Evolutionary conservation across 2,329 filamentous ascomycete species (phyloP).

Genomic region (Penicillium sp.): DNA sequence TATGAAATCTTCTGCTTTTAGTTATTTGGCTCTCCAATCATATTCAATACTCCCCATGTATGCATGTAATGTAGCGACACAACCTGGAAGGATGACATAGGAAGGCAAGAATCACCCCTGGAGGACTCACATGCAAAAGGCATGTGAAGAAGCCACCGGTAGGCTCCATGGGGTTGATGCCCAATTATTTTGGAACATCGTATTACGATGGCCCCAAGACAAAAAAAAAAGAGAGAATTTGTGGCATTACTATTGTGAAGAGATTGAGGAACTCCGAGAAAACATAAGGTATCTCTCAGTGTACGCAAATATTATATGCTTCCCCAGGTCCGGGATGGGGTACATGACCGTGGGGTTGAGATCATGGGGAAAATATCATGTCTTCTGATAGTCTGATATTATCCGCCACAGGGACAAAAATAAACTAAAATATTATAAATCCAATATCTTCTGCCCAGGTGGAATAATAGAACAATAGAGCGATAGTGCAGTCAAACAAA

Average conservation of each 20-base stretch:
- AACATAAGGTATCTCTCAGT: not conserved
- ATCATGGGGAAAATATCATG: slow-evolving; percentile 5
- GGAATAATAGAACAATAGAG: not conserved
- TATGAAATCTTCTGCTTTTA: not conserved
- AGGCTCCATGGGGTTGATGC: not conserved
- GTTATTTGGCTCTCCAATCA: not conserved
- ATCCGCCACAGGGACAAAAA: not conserved
- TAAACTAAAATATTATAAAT: not conserved
- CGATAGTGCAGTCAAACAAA: not conserved
- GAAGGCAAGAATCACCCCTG: not conserved
- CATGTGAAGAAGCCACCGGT: slow-evolving; percentile 4
- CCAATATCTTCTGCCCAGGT: not conserved
- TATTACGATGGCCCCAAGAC: not conserved
- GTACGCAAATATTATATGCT: not conserved
- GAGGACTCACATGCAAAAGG: not conserved
- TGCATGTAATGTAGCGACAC: not conserved
- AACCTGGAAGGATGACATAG: not conserved
- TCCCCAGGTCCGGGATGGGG: not conserved
- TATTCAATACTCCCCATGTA: not conserved
- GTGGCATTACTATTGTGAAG: not conserved
- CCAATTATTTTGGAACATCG: not conserved
- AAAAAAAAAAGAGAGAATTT: too few relatives aligned
- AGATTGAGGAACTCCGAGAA: not conserved
- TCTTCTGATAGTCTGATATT: not conserved
- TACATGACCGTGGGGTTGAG: slow-evolving; percentile 15